Percentiles rank a stretch among this genome's conserved stretches.
Conservation (phyloP, 331 rosid genomes). For the Cydonia oblonga region DNA sequence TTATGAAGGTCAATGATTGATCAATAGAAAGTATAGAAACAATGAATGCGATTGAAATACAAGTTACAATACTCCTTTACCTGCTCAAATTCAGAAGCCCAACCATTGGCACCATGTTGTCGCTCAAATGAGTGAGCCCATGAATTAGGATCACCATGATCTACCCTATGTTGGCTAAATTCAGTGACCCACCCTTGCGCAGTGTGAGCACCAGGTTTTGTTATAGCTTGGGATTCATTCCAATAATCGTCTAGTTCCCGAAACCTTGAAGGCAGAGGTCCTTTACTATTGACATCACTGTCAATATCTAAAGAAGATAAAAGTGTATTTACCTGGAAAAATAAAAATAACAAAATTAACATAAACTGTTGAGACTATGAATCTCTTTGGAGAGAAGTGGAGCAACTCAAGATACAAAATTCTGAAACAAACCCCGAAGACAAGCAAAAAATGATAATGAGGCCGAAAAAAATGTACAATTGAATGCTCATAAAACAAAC, state of each 20-base stretch:
- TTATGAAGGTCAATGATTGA: neutral
- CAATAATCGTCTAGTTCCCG: conserved; percentile 80
- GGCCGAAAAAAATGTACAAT: no score
- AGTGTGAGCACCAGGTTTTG: conserved; percentile 41
- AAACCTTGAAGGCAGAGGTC: conserved; percentile 52
- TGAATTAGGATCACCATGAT: conserved; percentile 48
- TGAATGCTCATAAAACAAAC: neutral
- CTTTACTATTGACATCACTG: conserved; percentile 33
- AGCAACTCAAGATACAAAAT: neutral
- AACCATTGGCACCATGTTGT: conserved; percentile 74
- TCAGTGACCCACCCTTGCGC: conserved; percentile 80
- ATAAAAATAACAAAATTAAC: conserved; percentile 2
- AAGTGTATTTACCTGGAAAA: conserved; percentile 80
- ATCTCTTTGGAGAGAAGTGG: neutral
- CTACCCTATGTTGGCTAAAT: conserved; percentile 46
- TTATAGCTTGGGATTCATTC: conserved; percentile 87
- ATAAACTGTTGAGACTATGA: neutral
- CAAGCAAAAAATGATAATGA: neutral
- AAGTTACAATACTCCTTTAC: conserved; percentile 29
- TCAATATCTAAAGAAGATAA: conserved; percentile 79
- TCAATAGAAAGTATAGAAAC: neutral
- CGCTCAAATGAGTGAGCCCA: conserved; percentile 91
- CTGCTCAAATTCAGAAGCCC: conserved; percentile 94
- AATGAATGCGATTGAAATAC: neutral
- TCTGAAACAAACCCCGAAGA: neutral